These are phyloP conservation scores for Trichoderma sp. DNA, from an alignment of 2,329 filamentous ascomycete genomes.

Conservation along the genomic window DNA sequence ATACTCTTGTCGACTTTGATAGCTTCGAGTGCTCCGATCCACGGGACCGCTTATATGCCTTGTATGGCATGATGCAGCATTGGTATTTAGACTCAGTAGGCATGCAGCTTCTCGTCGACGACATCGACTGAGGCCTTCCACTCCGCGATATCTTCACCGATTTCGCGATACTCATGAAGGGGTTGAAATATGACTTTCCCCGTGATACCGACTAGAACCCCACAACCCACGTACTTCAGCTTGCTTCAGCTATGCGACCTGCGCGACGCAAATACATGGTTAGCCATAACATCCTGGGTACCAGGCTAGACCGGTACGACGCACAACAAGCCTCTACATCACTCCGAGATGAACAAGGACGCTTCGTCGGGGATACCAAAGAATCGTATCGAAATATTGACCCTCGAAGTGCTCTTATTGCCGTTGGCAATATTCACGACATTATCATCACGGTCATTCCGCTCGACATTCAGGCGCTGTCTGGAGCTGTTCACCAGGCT, in stretches of 20 bases:
- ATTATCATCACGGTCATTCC: background rate
- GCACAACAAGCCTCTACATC: background rate
- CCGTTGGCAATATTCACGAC: background rate
- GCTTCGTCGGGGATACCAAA: background rate
- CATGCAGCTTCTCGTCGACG: slow-evolving; percentile 6
- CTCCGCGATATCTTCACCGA: slow-evolving; percentile 1
- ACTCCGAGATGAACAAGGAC: background rate
- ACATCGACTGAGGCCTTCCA: slow-evolving; percentile 2
- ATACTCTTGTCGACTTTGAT: slow-evolving; percentile 10
- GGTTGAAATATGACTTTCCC: background rate
- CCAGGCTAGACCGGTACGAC: slow-evolving; percentile 7
- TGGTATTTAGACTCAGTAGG: background rate
- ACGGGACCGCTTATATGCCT: slow-evolving; percentile 6
- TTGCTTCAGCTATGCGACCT: slow-evolving; percentile 8
- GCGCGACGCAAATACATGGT: no score
- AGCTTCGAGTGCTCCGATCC: slow-evolving; percentile 13
- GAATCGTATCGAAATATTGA: background rate
- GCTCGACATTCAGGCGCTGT: background rate
- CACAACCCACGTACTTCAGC: slow-evolving; percentile 11
- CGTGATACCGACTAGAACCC: background rate
- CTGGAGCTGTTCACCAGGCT: background rate
- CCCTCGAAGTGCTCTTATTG: background rate
- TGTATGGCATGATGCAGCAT: slow-evolving; percentile 11
- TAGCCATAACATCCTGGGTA: background rate
- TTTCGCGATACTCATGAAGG: slow-evolving; percentile 16